phyloP scores from a whole-genome alignment of 2,329 filamentous ascomycete genomes.

The Cadophora sp. region DNA sequence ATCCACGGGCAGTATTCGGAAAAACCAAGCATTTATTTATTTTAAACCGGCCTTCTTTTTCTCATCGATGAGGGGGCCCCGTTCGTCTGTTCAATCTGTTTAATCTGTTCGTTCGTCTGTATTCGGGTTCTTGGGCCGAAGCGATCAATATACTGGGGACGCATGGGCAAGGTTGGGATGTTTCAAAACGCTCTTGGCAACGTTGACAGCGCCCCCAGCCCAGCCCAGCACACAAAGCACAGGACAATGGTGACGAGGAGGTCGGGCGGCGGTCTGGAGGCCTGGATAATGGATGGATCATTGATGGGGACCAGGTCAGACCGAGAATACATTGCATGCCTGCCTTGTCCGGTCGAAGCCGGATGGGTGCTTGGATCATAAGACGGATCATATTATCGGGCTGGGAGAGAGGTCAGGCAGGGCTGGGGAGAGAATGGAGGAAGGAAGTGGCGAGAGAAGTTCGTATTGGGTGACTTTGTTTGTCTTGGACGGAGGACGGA shows the following conservation, averaged over 20 bases:
- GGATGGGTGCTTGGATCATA: constrained; percentile 5
- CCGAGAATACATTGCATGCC: too few species aligned
- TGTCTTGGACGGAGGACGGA: not conserved
- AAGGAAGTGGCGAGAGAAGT: not conserved
- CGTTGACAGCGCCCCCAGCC: not conserved
- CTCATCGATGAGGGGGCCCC: too few species aligned
- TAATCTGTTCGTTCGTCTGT: constrained; percentile 4
- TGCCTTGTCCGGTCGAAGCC: not conserved
- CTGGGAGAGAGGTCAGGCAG: not conserved
- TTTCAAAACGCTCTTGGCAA: constrained; percentile 17
- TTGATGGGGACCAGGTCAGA: too few species aligned
- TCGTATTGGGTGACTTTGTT: too few species aligned
- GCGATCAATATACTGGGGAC: not conserved
- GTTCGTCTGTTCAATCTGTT: not conserved
- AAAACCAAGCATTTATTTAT: too few species aligned
- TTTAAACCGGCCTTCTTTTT: too few species aligned
- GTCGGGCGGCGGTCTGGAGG: not conserved
- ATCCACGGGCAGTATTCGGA: not conserved
- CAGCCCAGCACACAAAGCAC: too few species aligned
- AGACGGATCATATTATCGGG: constrained; percentile 3
- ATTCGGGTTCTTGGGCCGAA: not conserved
- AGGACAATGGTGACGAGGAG: not conserved
- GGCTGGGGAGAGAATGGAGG: constrained; percentile 1
- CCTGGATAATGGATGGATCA: too few species aligned
- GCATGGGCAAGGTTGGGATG: not conserved